Evolutionary conservation across 2,329 filamentous ascomycete genomes (phyloP).

Genomic region (Claviceps sorghi): DNA sequence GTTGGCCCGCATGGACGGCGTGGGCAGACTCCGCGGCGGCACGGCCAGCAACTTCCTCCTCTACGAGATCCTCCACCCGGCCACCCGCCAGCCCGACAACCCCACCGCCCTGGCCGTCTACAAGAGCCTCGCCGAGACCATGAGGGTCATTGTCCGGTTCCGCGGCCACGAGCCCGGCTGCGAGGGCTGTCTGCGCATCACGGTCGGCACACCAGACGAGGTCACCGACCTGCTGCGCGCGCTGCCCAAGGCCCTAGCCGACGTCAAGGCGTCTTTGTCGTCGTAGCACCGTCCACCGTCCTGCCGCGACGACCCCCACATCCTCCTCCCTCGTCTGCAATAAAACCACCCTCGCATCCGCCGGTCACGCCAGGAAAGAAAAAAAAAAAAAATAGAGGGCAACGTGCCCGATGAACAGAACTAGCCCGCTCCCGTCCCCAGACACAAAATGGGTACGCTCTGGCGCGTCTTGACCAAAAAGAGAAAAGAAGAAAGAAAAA

Average conservation of each 20-base stretch:
- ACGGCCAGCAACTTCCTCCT: slow-evolving; percentile 76
- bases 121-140: slow-evolving; percentile 66
- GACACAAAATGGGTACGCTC: too few species aligned
- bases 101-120: slow-evolving; percentile 65
- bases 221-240: slow-evolving; percentile 64
- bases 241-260: slow-evolving; percentile 35
- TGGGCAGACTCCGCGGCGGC: slow-evolving; percentile 72
- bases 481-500: too few species aligned
- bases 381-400: too few species aligned
- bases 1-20: slow-evolving; percentile 58
- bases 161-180: slow-evolving; percentile 87
- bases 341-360: too few species aligned
- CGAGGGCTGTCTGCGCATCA: slow-evolving; percentile 76
- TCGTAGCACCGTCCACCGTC: too few species aligned
- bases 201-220: slow-evolving; percentile 79
- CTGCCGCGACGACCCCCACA: too few species aligned
- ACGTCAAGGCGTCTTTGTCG: slow-evolving; percentile 21
- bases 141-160: slow-evolving; percentile 86
- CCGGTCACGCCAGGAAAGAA: too few species aligned
- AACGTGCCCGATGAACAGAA: too few species aligned
- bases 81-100: slow-evolving; percentile 61
- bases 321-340: too few species aligned
- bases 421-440: too few species aligned
- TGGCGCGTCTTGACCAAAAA: too few species aligned
- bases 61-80: slow-evolving; percentile 66